Evolutionary conservation across 176 grass and related monocot genomes (phyloP), one percentile per base, ranked within the genome.

Genomic region (bread wheat (Triticum aestivum)): DNA sequence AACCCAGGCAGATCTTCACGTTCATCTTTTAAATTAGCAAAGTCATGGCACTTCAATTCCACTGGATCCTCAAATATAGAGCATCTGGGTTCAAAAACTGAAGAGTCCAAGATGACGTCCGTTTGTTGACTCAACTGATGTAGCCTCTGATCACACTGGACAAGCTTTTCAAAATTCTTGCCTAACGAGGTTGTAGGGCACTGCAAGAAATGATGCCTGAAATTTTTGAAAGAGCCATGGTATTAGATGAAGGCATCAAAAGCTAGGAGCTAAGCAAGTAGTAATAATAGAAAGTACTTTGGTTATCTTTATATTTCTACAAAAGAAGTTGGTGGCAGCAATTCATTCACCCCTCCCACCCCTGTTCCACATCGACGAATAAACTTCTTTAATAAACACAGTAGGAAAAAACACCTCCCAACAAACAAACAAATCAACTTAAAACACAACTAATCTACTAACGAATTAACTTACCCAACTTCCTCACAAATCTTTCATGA

Each of bases 81-180:
- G 75, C 87, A 93, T 73, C 94, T 95, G 35, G 90, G 89, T 83
- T 99, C 94, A 87, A 99, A 99, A 79, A 77, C 86, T 7, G 80
- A 74, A 75, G 94, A 86, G 18, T 99, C 92, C 51, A 94, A 79
- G 61, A 94, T 76, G 59, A 92, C 81, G 32, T 97, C 92, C 47
- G 87, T 80, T 83, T 97, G 94, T 80, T 90, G 94, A 84, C 97
- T 99, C 64, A 99, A 82, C 38, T 87, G 87, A 69, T 91, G 82
- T 78, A 99, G 56, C 39, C 92, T 86, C 29, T 90, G 90, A 85
- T 99, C 97, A 83, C 97, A 99, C 67, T 97, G 90, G 42, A 99
- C 61, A 81, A 99, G 97, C 87, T 99, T 99, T 79, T 99, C 97
- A 85, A 97, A 94, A 65, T 99, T 99, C 81, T 97, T 97, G 89